These are phyloP conservation scores for Clonostachys sp. DNA, from an alignment of 2,329 filamentous ascomycete species.

Conservation along the genomic window DNA sequence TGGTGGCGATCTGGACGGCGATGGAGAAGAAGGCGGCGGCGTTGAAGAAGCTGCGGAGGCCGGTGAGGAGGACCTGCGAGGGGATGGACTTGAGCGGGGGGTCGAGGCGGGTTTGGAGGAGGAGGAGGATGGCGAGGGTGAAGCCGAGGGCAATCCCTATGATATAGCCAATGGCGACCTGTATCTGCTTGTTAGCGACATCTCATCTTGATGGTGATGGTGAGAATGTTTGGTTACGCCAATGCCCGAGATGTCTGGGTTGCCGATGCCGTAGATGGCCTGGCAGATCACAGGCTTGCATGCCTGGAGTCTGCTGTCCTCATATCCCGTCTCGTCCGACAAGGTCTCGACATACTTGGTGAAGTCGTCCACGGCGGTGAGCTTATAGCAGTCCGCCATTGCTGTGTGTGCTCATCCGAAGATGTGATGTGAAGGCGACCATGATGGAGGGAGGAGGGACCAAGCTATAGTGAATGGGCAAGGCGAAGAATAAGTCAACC, in stretches of 20 bases:
- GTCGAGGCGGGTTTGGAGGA: not conserved
- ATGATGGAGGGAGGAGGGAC: not conserved
- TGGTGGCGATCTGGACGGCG: slow-evolving; percentile 10
- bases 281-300: slow-evolving; percentile 9
- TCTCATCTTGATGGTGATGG: not conserved
- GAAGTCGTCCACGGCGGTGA: not conserved
- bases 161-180: not conserved
- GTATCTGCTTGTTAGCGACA: not conserved
- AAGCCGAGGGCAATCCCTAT: not conserved
- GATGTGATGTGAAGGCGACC: not conserved
- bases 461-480: not conserved
- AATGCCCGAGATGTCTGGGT: slow-evolving; percentile 14
- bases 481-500: not conserved
- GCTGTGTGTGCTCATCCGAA: not conserved
- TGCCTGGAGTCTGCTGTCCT: not conserved
- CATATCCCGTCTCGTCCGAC: not conserved
- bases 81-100: too few species aligned
- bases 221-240: slow-evolving; percentile 4
- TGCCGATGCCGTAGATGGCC: slow-evolving; percentile 9
- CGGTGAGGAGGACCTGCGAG: not conserved
- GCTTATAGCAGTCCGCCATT: not conserved
- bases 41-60: slow-evolving; percentile 6
- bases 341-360: not conserved
- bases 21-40: slow-evolving; percentile 13
- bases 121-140: not conserved